Evolutionary conservation across 2,329 filamentous ascomycete species (phyloP), one percentile per base, ranked within the genome.

Genomic region (Pleomassaria siparia): DNA sequence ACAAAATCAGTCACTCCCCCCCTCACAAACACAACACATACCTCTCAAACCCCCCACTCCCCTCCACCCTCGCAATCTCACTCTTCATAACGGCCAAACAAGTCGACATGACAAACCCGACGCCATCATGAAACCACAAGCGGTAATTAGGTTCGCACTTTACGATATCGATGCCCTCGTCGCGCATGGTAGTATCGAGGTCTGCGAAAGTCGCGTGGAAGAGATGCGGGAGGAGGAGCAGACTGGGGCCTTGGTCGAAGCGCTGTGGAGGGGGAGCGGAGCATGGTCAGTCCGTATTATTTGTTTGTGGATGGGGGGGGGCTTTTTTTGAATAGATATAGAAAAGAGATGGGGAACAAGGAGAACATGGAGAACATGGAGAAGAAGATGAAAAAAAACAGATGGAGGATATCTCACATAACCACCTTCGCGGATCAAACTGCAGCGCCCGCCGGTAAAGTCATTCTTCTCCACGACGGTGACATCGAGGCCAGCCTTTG

Each of bases 141-240:
- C 83, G 81, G 74, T 91, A 90, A 64, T 90, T 91, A 1, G 85
- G 85, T 41, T 88, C 83, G 67, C 87, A 90, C 72, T 86, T 87
- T 20, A 87, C 63, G 3, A 91, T 72, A 40, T 84, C 71, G 1
- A 90, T 78, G n/a, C 83, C 84, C 62, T 89, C 86, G 0, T 73
- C 76, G 52, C 82, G 76, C 11, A 89, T 73, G 9, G 79, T 81
- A 5, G 86, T 89, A 51, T 77, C 85, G 1, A 90, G 79, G 57
- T 90, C 87, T 45, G 72, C 66, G 62, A 89, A 90, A 16, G 82
- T 81, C 69, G 87, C 82, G 22, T 78, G 76, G 74, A 90, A 91
- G 47, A 89, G 76, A 46, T 81, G 79, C 2, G 87, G 87, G 5
- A 90, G 81, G 0, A 91, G 76, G 15, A 90, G 79, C 3, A 90